Conservation (phyloP, 768 basidiomycete genomes). For the Mycena vitilis region DNA sequence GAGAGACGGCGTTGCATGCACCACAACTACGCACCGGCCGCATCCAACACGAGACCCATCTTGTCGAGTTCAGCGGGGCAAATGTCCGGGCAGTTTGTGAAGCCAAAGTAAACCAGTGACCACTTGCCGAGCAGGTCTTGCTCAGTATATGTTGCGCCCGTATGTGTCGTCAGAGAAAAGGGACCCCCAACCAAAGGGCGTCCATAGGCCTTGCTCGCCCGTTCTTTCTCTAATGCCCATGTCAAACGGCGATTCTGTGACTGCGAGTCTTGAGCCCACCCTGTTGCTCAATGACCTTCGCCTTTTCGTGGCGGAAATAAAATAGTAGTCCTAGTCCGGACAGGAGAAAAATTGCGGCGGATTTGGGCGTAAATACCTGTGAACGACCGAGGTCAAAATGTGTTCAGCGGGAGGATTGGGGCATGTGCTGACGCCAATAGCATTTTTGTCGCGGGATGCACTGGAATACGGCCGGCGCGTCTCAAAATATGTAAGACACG, state of each 20-base stretch:
- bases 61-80: conserved; percentile 99
- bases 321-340: conserved; percentile 85
- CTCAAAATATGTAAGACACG: conserved; percentile 20
- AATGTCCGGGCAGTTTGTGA: conserved; percentile 99
- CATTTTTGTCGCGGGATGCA: conserved; percentile 14
- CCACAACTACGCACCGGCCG: conserved; percentile 66
- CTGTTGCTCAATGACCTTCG: conserved; percentile 77
- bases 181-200: conserved; percentile 93
- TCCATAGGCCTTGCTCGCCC: conserved; percentile 78
- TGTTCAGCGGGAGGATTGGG: neutral
- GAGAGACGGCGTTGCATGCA: neutral
- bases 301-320: conserved; percentile 93
- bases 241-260: conserved; percentile 10
- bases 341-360: conserved; percentile 85
- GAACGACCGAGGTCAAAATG: conserved; percentile 13
- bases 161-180: conserved; percentile 78
- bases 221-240: conserved; percentile 71
- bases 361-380: conserved; percentile 92
- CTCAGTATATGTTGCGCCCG: conserved; percentile 81
- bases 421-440: conserved; percentile 30
- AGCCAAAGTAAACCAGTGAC: conserved; percentile 97
- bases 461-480: conserved; percentile 15
- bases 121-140: conserved; percentile 89
- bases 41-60: conserved; percentile 80
- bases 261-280: conserved; percentile 56